Base-by-base conservation (phyloP, 2,329 filamentous ascomycete species). In the Venturia pyrina region DNA sequence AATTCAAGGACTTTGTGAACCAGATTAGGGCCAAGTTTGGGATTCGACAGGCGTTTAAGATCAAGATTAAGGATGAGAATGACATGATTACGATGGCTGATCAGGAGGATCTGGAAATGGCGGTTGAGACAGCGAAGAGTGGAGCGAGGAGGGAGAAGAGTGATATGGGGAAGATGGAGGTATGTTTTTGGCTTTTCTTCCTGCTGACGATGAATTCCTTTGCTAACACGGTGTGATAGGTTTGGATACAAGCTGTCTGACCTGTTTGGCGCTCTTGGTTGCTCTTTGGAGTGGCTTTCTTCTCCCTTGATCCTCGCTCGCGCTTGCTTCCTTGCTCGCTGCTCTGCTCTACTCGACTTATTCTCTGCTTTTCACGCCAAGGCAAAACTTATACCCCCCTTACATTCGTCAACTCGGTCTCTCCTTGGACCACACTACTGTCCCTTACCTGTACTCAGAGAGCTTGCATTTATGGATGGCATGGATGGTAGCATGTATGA, bases 11-110 rank as follows among this genome's bases (percentile, higher is more conserved):
- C 67, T 86, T 99, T 57, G 87, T 89, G 50, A 87, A 88, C 68
- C 87, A 87, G 67, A 89, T 99, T 67, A 85, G 89, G 60, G 89
- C 92, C 68, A 99, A 99, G 78, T 96, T 98, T 73, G 87, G 85
- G 17, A 81, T 97, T 66, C 81, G 84, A 65, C 80, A 88, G 68
- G 85, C 86, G 66, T 93, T 97, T 80, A 96, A 93, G 82, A 88
- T 97, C 77, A 95, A 95, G 81, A 86, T 93, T 71, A 86, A 84
- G 72, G 91, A 96, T 69, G 95, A 98, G 70, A 89, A 89, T 3
- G 93, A 98, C 73, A 93, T 97, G 89, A 96, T 99, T 73, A 97
- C 93, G 41, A 89, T 99, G 85, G 92, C 89, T 40, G 95, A 99
- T 75, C 91, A 97, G 76, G 95, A 99, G 73, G 95, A 99, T 78